Conservation (phyloP, 257 asterid species). For the Primulina huaijiensis region DNA sequence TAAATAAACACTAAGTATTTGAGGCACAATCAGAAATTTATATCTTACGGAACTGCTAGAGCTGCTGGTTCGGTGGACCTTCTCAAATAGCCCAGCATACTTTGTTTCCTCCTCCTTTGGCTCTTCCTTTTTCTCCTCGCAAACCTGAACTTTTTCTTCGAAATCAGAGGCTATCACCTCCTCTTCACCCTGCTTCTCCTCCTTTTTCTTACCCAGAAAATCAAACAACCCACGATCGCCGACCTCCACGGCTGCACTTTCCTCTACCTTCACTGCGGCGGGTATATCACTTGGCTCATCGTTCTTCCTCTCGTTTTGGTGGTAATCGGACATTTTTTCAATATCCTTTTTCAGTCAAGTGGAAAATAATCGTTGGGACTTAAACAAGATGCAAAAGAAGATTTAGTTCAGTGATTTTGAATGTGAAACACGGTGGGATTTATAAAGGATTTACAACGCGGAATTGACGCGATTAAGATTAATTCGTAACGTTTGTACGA, state of each 20-base stretch:
- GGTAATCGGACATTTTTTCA: not conserved
- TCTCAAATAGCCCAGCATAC: slow-evolving; percentile 43
- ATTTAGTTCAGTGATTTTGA: no score
- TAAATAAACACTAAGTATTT: not conserved
- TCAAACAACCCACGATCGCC: slow-evolving; percentile 64
- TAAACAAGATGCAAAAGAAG: no score
- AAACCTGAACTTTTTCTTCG: slow-evolving; percentile 52
- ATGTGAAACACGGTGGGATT: no score
- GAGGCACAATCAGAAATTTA: slow-evolving; percentile 36
- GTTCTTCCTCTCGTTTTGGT: no score
- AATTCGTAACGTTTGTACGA: no score
- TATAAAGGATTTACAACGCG: no score
- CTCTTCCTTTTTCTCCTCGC: slow-evolving; percentile 21
- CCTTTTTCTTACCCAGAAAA: slow-evolving; percentile 49
- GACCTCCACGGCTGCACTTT: slow-evolving; percentile 31
- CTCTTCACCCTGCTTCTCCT: slow-evolving; percentile 36
- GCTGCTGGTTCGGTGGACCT: slow-evolving; percentile 49
- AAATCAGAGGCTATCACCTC: slow-evolving; percentile 45
- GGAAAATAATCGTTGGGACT: no score
- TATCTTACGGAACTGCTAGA: slow-evolving; percentile 87
- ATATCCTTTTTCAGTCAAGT: no score
- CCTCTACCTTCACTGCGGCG: slow-evolving; percentile 28
- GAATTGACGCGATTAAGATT: no score
- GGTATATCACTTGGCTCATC: no score
- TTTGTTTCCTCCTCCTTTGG: slow-evolving; percentile 39